Percentiles rank a stretch among this genome's conserved stretches.
phyloP scores from a whole-genome alignment of 768 basidiomycete genomes.

The Suillus spraguei region DNA sequence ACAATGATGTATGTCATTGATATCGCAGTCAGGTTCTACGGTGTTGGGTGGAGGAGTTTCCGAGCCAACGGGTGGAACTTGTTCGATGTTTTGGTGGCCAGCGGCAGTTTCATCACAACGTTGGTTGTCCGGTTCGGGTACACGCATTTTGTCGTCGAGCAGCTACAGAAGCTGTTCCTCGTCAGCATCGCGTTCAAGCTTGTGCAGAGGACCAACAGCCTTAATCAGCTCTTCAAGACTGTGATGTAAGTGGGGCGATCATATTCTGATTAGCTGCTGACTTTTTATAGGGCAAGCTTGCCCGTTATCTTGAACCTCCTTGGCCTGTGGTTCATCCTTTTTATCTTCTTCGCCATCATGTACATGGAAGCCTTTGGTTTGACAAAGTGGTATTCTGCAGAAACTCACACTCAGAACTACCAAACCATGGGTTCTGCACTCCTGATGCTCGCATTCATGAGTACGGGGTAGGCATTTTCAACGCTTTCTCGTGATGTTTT shows the following conservation, averaged over 20 bases:
- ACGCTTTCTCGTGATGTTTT: not conserved
- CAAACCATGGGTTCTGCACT: constrained; percentile 76
- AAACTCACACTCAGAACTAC: constrained; percentile 75
- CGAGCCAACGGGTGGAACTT: constrained; percentile 93
- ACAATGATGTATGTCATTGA: constrained; percentile 77
- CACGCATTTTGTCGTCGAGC: constrained; percentile 54
- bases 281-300: constrained; percentile 66
- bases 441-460: constrained; percentile 92
- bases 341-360: constrained; percentile 89
- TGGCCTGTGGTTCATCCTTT: constrained; percentile 85
- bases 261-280: constrained; percentile 2
- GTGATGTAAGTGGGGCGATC: constrained; percentile 65
- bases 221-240: constrained; percentile 97
- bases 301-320: constrained; percentile 85
- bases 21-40: constrained; percentile 74
- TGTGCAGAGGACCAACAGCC: constrained; percentile 80
- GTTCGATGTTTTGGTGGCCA: constrained; percentile 82
- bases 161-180: constrained; percentile 88
- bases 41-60: constrained; percentile 85
- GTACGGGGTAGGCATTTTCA: constrained; percentile 69
- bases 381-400: constrained; percentile 80
- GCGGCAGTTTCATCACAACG: constrained; percentile 84
- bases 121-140: constrained; percentile 62
- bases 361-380: constrained; percentile 90
- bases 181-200: constrained; percentile 94